Percentiles rank a stretch among this genome's conserved stretches.
phyloP scores from a whole-genome alignment of 2,329 filamentous ascomycete genomes.

The Alternaria sp. region DNA sequence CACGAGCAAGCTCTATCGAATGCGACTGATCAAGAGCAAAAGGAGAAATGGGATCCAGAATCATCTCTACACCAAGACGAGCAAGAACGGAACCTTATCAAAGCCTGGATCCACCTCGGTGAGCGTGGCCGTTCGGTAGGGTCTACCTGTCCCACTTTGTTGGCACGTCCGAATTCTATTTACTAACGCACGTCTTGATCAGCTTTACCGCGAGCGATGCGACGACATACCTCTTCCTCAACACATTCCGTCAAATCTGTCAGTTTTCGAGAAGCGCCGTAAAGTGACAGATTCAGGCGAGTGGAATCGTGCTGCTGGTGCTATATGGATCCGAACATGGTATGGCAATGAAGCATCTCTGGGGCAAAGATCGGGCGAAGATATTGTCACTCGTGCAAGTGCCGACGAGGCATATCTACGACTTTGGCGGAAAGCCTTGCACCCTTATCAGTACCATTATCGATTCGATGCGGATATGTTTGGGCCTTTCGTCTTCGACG shows the following conservation, averaged over 20 bases:
- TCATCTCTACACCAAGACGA: background rate
- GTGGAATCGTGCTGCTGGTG: background rate
- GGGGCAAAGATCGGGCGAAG: background rate
- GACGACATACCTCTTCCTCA: background rate
- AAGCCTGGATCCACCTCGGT: constrained; percentile 2
- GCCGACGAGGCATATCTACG: background rate
- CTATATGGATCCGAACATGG: constrained; percentile 3
- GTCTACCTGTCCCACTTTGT: background rate
- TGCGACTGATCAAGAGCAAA: background rate
- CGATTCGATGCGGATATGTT: background rate
- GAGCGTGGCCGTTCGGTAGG: background rate
- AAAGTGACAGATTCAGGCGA: background rate
- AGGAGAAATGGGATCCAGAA: constrained; percentile 4
- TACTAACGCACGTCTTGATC: background rate
- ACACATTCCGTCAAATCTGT: background rate
- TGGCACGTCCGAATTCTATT: too few relatives aligned
- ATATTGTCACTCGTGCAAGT: background rate
- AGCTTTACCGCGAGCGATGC: background rate
- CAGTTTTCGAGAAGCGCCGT: background rate
- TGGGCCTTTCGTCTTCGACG: background rate
- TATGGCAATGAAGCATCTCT: background rate
- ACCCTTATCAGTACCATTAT: background rate
- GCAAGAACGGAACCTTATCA: background rate
- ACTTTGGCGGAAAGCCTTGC: background rate
- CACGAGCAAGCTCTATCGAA: background rate